Evolutionary conservation across 2,329 filamentous ascomycete genomes (phyloP), one percentile per base, ranked within the genome.

Genomic region (Penicillium hesseltinei): DNA sequence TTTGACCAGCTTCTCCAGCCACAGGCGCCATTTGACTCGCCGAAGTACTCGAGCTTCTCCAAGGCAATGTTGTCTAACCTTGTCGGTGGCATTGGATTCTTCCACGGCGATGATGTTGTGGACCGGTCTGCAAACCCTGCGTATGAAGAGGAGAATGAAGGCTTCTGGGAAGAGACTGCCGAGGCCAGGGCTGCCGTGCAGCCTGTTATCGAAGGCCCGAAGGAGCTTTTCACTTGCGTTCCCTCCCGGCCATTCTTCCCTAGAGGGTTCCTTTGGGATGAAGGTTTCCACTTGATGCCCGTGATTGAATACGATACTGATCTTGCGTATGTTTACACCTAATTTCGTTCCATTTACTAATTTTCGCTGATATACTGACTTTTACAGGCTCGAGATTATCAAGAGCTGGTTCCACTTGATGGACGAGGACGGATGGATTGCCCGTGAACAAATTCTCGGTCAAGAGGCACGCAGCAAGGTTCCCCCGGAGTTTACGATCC

Each of bases 371-470:
- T 29, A 52, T 65, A 72, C 63, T 54, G 31, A 59, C 33, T 9
- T 31, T 42, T 15, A 23, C 39, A 82, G 78, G 0, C 80, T 87
- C 49, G 91, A 97, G 62, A 91, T 99, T 63, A 84, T 97, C 61
- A 90, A 89, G 77, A 96, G 91, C 75, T 99, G 94, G 94, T 95
- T 95, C 78, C 91, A 88, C 62, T 84, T 96, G 19, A 96, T 97
- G 84, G 94, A 99, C 64, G 89, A 94, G 17, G 92, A 97, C 72
- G 94, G 94, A 53, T 99, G 94, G 94, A 97, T 99, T 71, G 91
- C 88, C 3, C 88, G 94, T 51, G 94, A 99, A 78, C 92, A 97
- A 76, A 97, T 99, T 58, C 84, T 99, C 2, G 94, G 94, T 2
- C 77, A 84, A 2, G 94, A 99, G 77, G 94, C 94, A 46, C 87